Percentiles rank a stretch among this genome's conserved stretches.
These are phyloP conservation scores for Nigrograna mackinnonii DNA, from an alignment of 2,329 filamentous ascomycete genomes.

Conservation along the genomic window DNA sequence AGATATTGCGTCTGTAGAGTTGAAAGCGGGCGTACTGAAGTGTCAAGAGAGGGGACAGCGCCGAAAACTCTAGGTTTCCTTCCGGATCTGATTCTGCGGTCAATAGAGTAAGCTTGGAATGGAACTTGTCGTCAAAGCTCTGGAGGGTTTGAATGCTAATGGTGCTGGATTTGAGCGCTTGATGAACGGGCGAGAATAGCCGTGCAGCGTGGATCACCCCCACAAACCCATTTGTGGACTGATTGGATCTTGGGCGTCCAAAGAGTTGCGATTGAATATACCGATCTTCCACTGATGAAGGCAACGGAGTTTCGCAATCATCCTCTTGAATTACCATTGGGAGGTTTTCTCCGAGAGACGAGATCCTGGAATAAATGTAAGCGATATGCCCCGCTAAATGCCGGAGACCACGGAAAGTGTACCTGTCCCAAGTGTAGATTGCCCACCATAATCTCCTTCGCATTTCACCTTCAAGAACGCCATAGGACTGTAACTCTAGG, in stretches of 20 bases:
- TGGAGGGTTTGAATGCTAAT: conserved; percentile 70
- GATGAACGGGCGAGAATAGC: conserved; percentile 73
- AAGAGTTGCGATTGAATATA: conserved; percentile 63
- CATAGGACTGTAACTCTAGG: conserved; percentile 72
- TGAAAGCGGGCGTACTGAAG: conserved; percentile 83
- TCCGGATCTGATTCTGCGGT: too few relatives aligned
- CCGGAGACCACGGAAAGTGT: conserved; percentile 33
- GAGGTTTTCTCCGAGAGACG: conserved; percentile 79
- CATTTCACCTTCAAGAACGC: conserved; percentile 81
- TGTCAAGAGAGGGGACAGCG: conserved; percentile 74
- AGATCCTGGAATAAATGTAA: conserved; percentile 55
- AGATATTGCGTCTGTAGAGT: conserved; percentile 86
- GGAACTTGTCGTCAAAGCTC: conserved; percentile 82
- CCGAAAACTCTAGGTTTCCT: conserved; percentile 71
- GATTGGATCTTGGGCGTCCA: conserved; percentile 39
- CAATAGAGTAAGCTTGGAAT: conserved; percentile 73
- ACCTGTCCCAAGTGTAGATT: conserved; percentile 87
- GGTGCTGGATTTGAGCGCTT: conserved; percentile 65
- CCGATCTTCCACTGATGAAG: conserved; percentile 79
- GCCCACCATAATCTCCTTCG: conserved; percentile 91
- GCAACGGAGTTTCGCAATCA: conserved; percentile 84
- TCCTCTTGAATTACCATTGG: conserved; percentile 83
- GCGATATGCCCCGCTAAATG: conserved; percentile 5
- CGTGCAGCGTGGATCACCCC: conserved; percentile 82
- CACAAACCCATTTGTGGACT: conserved; percentile 70